Conservation (phyloP, 2,329 filamentous ascomycete genomes). For the Diaporthe sp. region DNA sequence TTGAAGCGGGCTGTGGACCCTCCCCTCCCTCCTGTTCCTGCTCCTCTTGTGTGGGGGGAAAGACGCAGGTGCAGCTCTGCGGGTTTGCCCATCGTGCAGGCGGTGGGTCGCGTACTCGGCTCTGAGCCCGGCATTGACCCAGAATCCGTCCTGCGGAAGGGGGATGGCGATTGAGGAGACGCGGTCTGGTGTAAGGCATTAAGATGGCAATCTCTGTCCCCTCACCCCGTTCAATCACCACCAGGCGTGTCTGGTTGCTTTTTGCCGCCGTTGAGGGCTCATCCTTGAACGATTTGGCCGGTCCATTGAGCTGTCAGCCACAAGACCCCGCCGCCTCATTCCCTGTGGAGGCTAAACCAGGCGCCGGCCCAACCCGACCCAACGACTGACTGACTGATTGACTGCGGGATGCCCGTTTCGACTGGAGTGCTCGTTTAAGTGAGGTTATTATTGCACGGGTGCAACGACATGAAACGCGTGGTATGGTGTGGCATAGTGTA, state of each 20-base stretch:
- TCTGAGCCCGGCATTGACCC: conserved; percentile 22
- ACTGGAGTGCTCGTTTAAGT: neutral
- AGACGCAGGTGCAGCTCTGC: conserved; percentile 2
- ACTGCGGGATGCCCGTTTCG: neutral
- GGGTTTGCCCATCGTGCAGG: neutral
- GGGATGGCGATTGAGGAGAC: neutral
- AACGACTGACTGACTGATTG: neutral
- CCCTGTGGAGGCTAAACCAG: neutral
- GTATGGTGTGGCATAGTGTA: conserved; percentile 7
- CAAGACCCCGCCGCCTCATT: conserved; percentile 16
- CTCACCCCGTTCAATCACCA: neutral
- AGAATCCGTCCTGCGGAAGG: neutral
- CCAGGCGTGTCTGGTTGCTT: conserved; percentile 8
- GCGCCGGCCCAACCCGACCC: neutral
- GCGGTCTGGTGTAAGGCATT: conserved; percentile 1
- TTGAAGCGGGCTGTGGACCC: conserved; percentile 8
- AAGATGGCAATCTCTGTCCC: neutral
- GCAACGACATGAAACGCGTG: conserved; percentile 24
- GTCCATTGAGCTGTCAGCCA: conserved; percentile 1
- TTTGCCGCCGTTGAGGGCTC: conserved; percentile 18
- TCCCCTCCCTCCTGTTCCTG: neutral
- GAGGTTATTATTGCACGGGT: neutral
- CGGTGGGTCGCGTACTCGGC: conserved; percentile 10
- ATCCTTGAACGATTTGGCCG: neutral
- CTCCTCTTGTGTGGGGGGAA: neutral